A percentile compares a stretch with the other conserved stretches of the same genome.
These are phyloP conservation scores for Trypanosoma melophagium DNA, from an alignment of 208 protist genomes.

Conservation along the genomic window DNA sequence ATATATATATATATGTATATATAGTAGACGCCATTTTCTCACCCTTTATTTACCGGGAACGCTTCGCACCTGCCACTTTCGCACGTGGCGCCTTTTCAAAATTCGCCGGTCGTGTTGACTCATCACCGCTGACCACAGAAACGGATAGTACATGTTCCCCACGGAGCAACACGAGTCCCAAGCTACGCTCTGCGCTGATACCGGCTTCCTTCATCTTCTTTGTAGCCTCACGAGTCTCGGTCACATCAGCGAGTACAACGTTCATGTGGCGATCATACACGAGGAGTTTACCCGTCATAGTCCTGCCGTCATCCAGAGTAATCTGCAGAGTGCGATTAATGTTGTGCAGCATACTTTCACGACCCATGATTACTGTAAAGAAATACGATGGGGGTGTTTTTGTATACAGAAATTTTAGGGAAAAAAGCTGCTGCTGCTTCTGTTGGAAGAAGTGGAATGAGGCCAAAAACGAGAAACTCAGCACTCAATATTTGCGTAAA, in stretches of 20 bases:
- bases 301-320: slow-evolving; percentile 71
- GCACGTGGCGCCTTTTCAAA: slow-evolving; percentile 46
- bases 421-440: too few species aligned
- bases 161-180: slow-evolving; percentile 80
- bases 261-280: slow-evolving; percentile 91
- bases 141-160: slow-evolving; percentile 86
- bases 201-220: slow-evolving; percentile 69
- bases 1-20: too few species aligned
- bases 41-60: slow-evolving; percentile 13
- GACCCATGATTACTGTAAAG: slow-evolving; percentile 43
- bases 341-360: slow-evolving; percentile 77
- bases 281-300: slow-evolving; percentile 71
- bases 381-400: not conserved
- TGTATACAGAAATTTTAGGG: too few species aligned
- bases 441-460: too few species aligned
- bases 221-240: slow-evolving; percentile 62
- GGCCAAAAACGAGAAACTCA: too few species aligned
- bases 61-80: slow-evolving; percentile 48
- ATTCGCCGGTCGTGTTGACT: slow-evolving; percentile 17
- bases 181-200: slow-evolving; percentile 43
- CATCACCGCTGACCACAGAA: slow-evolving; percentile 36
- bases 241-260: slow-evolving; percentile 65
- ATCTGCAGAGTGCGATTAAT: slow-evolving; percentile 79
- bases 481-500: too few species aligned
- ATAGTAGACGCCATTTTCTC: too few species aligned